These are phyloP conservation scores for Colletotrichum nymphaeae DNA, from an alignment of 2,329 filamentous ascomycete genomes.

Conservation along the genomic window DNA sequence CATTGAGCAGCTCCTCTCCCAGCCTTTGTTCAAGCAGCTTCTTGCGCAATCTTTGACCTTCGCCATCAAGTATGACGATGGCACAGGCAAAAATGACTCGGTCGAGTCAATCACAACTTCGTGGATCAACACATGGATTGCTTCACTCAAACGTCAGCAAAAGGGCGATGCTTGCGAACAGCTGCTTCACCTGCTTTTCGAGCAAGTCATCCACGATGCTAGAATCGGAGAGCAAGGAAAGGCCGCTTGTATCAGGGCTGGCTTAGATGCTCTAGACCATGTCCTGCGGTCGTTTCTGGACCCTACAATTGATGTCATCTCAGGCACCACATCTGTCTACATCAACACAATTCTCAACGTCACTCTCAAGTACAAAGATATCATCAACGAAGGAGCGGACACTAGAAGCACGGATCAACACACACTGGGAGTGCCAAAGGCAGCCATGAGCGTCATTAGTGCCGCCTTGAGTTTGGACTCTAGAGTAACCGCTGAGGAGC, in stretches of 20 bases:
- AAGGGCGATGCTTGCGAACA: slow-evolving; percentile 84
- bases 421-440: slow-evolving; percentile 57
- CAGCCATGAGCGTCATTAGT: slow-evolving; percentile 60
- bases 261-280: slow-evolving; percentile 68
- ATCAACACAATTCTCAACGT: slow-evolving; percentile 75
- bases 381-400: slow-evolving; percentile 67
- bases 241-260: slow-evolving; percentile 72
- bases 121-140: slow-evolving; percentile 83
- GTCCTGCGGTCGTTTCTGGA: slow-evolving; percentile 68
- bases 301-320: slow-evolving; percentile 47
- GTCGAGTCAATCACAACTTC: slow-evolving; percentile 73
- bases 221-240: slow-evolving; percentile 67
- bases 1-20: slow-evolving; percentile 85
- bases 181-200: slow-evolving; percentile 80
- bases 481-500: slow-evolving; percentile 55
- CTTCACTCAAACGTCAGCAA: slow-evolving; percentile 80
- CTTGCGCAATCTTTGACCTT: slow-evolving; percentile 69
- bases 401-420: slow-evolving; percentile 45
- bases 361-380: slow-evolving; percentile 69
- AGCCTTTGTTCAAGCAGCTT: slow-evolving; percentile 72
- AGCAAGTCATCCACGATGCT: slow-evolving; percentile 67
- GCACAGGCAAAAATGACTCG: slow-evolving; percentile 49
- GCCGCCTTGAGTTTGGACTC: slow-evolving; percentile 63
- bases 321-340: slow-evolving; percentile 68
- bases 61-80: slow-evolving; percentile 61